These are phyloP conservation scores for Fusarium pseudoanthophilum DNA, from an alignment of 2,329 filamentous ascomycete species.

Conservation along the genomic window DNA sequence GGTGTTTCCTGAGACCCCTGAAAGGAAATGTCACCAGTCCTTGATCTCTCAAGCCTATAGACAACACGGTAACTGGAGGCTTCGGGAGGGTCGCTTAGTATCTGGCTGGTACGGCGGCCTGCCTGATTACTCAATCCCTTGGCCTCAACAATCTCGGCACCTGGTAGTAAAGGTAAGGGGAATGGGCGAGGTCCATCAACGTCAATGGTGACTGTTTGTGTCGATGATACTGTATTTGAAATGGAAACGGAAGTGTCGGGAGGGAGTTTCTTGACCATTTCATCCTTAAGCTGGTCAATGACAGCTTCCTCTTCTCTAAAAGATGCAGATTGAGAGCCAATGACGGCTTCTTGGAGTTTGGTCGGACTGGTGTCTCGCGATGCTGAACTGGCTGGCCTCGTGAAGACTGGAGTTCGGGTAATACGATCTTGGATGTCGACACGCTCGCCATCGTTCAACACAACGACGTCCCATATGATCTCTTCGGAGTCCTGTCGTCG, in stretches of 20 bases:
- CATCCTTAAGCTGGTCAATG: constrained; percentile 58
- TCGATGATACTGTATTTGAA: constrained; percentile 67
- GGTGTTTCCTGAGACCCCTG: constrained; percentile 48
- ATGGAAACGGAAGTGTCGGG: constrained; percentile 68
- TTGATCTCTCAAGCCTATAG: constrained; percentile 67
- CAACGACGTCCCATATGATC: constrained; percentile 73
- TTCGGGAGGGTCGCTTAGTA: constrained; percentile 36
- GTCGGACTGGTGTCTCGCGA: neutral
- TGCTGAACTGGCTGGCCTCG: neutral
- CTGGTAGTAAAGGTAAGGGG: constrained; percentile 65
- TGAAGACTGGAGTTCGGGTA: constrained; percentile 3
- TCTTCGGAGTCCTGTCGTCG: constrained; percentile 62
- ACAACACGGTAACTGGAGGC: constrained; percentile 64
- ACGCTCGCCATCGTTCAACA: constrained; percentile 67
- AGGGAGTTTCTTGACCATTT: constrained; percentile 65
- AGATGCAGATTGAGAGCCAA: neutral
- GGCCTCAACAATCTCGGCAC: constrained; percentile 68
- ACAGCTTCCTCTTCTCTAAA: constrained; percentile 56
- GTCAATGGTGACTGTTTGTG: constrained; percentile 73
- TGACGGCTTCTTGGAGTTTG: neutral
- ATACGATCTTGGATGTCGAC: constrained; percentile 60
- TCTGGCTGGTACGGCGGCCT: constrained; percentile 27
- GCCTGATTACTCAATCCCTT: constrained; percentile 46
- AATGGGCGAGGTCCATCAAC: constrained; percentile 64
- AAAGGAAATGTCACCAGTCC: constrained; percentile 55